These are phyloP conservation scores for Arthroderma sp. DNA, from an alignment of 2,329 filamentous ascomycete genomes.

Conservation along the genomic window DNA sequence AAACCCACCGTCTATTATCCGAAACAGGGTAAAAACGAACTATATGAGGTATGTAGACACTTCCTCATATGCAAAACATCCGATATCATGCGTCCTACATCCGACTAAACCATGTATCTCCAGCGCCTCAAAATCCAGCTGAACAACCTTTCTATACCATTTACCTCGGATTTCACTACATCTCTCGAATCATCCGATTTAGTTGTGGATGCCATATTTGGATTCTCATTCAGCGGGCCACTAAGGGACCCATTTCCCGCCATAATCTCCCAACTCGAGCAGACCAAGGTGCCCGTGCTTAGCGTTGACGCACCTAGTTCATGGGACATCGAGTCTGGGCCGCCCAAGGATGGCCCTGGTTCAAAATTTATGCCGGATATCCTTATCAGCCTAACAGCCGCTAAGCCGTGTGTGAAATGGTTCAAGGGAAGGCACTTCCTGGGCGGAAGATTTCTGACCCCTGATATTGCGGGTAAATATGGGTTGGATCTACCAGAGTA, in stretches of 20 bases:
- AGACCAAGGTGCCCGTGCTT: slow-evolving; percentile 63
- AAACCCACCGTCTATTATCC: slow-evolving; percentile 82
- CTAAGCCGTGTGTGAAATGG: slow-evolving; percentile 75
- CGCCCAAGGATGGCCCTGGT: slow-evolving; percentile 63
- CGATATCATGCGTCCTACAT: not conserved
- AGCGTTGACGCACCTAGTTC: slow-evolving; percentile 88
- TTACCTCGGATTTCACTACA: slow-evolving; percentile 63
- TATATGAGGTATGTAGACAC: slow-evolving; percentile 59
- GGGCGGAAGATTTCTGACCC: slow-evolving; percentile 77
- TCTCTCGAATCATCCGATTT: slow-evolving; percentile 62
- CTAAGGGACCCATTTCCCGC: slow-evolving; percentile 83
- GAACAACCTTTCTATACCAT: slow-evolving; percentile 67
- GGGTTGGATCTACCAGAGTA: slow-evolving; percentile 72
- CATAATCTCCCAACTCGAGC: slow-evolving; percentile 65
- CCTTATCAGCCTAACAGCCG: slow-evolving; percentile 80
- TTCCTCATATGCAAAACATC: slow-evolving; percentile 18
- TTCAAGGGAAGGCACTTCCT: slow-evolving; percentile 81
- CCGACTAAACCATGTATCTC: slow-evolving; percentile 1
- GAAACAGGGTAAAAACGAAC: slow-evolving; percentile 77
- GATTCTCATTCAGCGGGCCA: slow-evolving; percentile 84
- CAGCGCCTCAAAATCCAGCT: slow-evolving; percentile 77
- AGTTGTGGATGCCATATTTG: slow-evolving; percentile 86
- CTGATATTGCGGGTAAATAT: slow-evolving; percentile 71
- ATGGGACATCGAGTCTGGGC: slow-evolving; percentile 84
- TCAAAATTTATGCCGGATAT: slow-evolving; percentile 67